phyloP scores from a whole-genome alignment of 192 early-diverging fungal species.

The Backusella sp. region DNA sequence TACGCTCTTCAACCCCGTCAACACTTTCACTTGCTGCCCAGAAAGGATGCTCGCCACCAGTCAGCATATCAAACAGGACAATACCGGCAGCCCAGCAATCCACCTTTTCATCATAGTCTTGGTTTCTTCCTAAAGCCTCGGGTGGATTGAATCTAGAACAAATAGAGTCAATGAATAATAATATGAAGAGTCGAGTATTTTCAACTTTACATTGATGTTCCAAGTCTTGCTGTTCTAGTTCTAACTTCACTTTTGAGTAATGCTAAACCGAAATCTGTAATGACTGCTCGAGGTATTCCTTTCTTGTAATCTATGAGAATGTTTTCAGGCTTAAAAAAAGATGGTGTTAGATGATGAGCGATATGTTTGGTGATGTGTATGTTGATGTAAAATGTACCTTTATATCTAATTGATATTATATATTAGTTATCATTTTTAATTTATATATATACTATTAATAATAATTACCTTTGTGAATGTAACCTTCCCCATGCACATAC shows the following conservation, averaged over 20 bases:
- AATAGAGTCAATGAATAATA: background rate
- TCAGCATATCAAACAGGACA: background rate
- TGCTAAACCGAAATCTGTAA: background rate
- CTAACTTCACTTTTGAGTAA: background rate
- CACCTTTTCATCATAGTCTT: background rate
- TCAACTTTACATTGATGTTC: background rate
- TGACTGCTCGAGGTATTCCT: background rate
- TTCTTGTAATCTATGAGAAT: background rate
- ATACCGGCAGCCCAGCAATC: background rate
- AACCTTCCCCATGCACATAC: background rate
- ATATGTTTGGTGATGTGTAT: background rate
- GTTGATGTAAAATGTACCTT: background rate
- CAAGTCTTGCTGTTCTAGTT: background rate
- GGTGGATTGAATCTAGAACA: background rate
- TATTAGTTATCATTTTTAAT: background rate
- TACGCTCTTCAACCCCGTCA: background rate
- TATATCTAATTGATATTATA: background rate
- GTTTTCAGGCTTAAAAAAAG: background rate
- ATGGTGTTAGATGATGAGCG: background rate
- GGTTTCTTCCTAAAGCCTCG: background rate
- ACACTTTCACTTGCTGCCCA: background rate
- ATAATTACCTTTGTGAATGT: background rate
- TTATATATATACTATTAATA: background rate
- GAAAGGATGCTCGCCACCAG: background rate
- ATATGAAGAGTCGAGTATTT: background rate